Evolutionary conservation across 805 yeast genomes (phyloP).

Genomic region (Monosporozyma solicola): DNA sequence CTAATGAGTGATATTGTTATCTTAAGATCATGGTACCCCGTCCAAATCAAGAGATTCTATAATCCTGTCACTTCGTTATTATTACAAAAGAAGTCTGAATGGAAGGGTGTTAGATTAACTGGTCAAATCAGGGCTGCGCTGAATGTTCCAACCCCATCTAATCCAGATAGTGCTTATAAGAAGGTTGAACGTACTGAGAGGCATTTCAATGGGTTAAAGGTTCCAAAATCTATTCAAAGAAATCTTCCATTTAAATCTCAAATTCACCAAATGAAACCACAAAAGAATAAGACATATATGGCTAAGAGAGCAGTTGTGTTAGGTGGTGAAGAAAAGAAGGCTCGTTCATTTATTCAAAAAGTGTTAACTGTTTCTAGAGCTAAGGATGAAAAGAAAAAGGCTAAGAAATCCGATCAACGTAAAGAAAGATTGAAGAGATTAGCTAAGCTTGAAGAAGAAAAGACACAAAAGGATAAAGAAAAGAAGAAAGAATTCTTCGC

Average conservation of each 20-base stretch:
- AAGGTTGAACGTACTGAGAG: conserved; percentile 81
- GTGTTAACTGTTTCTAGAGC: conserved; percentile 77
- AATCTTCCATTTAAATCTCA: conserved; percentile 89
- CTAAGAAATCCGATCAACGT: conserved; percentile 68
- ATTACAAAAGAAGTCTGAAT: conserved; percentile 64
- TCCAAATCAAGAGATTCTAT: conserved; percentile 79
- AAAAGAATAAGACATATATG: conserved; percentile 71
- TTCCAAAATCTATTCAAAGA: conserved; percentile 69
- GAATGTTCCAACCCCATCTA: conserved; percentile 53
- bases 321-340: conserved; percentile 88
- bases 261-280: conserved; percentile 80
- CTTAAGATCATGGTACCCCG: conserved; percentile 95
- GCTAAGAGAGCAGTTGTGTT: conserved; percentile 89
- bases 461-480: conserved; percentile 67
- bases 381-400: conserved; percentile 68
- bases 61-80: conserved; percentile 93
- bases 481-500: conserved; percentile 82
- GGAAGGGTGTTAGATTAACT: conserved; percentile 95
- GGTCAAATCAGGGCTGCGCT: conserved; percentile 83
- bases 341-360: conserved; percentile 80
- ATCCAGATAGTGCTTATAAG: conserved; percentile 42
- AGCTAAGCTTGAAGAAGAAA: conserved; percentile 64
- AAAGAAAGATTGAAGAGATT: conserved; percentile 64
- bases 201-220: conserved; percentile 77
- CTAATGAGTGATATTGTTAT: conserved; percentile 84